Evolutionary conservation across 2,329 filamentous ascomycete genomes (phyloP).

Genomic region (Clonostachys rosea): DNA sequence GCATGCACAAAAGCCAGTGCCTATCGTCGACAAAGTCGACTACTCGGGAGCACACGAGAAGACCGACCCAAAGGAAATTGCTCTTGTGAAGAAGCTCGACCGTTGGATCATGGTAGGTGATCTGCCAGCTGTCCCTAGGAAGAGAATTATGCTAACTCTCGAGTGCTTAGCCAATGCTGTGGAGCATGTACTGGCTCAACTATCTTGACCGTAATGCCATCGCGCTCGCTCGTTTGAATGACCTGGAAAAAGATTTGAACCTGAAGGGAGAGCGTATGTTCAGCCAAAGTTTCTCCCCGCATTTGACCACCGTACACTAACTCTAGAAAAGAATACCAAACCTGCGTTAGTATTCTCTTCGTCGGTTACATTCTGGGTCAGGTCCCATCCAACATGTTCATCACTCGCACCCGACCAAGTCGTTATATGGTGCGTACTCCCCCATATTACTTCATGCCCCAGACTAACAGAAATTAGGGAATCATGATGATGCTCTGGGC

Average conservation of each 20-base stretch:
- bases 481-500: slow-evolving; percentile 42
- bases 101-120: slow-evolving; percentile 25
- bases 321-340: slow-evolving; percentile 19
- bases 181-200: slow-evolving; percentile 36
- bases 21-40: slow-evolving; percentile 15
- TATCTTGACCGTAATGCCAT: slow-evolving; percentile 43
- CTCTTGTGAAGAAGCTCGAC: slow-evolving; percentile 30
- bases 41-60: slow-evolving; percentile 31
- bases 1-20: slow-evolving; percentile 7
- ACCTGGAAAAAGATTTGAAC: slow-evolving; percentile 18
- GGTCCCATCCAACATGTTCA: slow-evolving; percentile 35
- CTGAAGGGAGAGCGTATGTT: slow-evolving; percentile 4
- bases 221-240: slow-evolving; percentile 29
- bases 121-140: neutral
- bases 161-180: slow-evolving; percentile 22
- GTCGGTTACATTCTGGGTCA: slow-evolving; percentile 41
- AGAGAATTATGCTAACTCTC: neutral
- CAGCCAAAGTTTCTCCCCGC: neutral
- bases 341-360: slow-evolving; percentile 21
- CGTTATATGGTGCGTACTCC: slow-evolving; percentile 25
- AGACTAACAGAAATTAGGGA: slow-evolving; percentile 15
- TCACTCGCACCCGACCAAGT: slow-evolving; percentile 32
- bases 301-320: neutral
- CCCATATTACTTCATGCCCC: neutral
- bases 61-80: slow-evolving; percentile 30